Evolutionary conservation across 2,329 filamentous ascomycete species (phyloP), one percentile per base, ranked within the genome.

Genomic region (Nothophoma quercina): DNA sequence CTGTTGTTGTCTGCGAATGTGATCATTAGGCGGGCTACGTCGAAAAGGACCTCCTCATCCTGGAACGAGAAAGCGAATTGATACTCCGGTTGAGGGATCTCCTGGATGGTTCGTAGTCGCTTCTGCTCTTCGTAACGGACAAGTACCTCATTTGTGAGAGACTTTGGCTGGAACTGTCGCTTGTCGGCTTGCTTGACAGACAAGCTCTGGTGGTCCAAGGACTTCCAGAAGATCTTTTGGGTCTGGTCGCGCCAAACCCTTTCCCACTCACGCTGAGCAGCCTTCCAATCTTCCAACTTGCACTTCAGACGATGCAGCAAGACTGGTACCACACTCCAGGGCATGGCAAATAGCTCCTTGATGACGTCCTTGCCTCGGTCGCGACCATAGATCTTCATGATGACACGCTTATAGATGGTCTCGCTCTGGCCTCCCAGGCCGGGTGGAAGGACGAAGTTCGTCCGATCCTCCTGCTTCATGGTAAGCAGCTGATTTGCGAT

Each of bases 171-270:
- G 55, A 97, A 90, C 61, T 91, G 88, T 63, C 92, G 89, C 83
- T 98, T 98, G 76, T 99, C 95, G 29, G 84, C 87, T 58, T 88
- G 85, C 77, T 95, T 96, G 67, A 91, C 90, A 45, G 91, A 88
- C 54, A 96, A 92, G 16, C 92, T 92, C 83, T 98, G 96, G 69
- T 99, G 95, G 69, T 99, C 95, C 44, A 99, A 85, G 73, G 92
- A 96, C 79, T 92, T 96, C 77, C 96, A 90, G 76, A 97, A 96
- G 79, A 96, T 93, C 67, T 89, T 88, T 70, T 96, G 89, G 19
- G 93, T 98, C 77, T 98, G 95, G 41, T 91, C 88, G 59, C 95
- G 91, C 95, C 95, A 99, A 7, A 99, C 92, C 76, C 97, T 97
- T 75, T 98, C 93, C 95, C 95, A 99, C 72, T 99, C 96, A 25